Percentiles rank a stretch among this genome's conserved stretches.
phyloP scores from a whole-genome alignment of 768 basidiomycete genomes.

The Baorangia bicolor region DNA sequence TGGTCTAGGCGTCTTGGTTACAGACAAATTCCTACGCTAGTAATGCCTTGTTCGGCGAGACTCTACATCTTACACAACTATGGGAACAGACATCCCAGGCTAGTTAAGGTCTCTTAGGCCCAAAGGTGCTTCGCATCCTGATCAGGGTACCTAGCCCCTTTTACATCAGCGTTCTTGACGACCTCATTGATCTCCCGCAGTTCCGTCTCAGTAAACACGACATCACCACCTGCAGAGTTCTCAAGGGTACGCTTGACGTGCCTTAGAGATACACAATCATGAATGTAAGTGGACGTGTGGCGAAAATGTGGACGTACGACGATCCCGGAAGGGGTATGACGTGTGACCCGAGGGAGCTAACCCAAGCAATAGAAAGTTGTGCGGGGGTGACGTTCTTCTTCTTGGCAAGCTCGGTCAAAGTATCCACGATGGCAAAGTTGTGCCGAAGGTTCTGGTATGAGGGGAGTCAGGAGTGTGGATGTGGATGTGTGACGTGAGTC shows the following conservation, averaged over 20 bases:
- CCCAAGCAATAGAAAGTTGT: conserved; percentile 48
- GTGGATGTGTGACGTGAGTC: background rate
- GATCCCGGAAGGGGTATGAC: conserved; percentile 54
- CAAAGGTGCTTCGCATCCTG: conserved; percentile 28
- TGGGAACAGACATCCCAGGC: background rate
- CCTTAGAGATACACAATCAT: conserved; percentile 10
- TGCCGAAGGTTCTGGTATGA: conserved; percentile 17
- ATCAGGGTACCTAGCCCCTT: conserved; percentile 41
- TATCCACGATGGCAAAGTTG: conserved; percentile 46
- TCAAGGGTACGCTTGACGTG: conserved; percentile 43
- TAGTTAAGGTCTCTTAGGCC: conserved; percentile 22
- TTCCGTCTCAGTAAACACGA: conserved; percentile 42
- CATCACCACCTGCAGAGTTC: conserved; percentile 42
- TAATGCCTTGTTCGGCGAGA: background rate
- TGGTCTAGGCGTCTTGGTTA: background rate
- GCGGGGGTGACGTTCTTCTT: conserved; percentile 43
- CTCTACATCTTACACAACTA: background rate
- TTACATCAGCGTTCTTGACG: conserved; percentile 35
- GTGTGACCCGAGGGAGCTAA: conserved; percentile 37
- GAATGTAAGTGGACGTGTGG: background rate
- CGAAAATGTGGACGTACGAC: conserved; percentile 30
- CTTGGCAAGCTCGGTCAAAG: conserved; percentile 39
- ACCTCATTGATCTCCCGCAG: conserved; percentile 39
- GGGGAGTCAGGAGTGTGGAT: background rate
- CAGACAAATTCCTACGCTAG: background rate